Evolutionary conservation across 768 basidiomycete species (phyloP).

Genomic region (Collybia sordida): DNA sequence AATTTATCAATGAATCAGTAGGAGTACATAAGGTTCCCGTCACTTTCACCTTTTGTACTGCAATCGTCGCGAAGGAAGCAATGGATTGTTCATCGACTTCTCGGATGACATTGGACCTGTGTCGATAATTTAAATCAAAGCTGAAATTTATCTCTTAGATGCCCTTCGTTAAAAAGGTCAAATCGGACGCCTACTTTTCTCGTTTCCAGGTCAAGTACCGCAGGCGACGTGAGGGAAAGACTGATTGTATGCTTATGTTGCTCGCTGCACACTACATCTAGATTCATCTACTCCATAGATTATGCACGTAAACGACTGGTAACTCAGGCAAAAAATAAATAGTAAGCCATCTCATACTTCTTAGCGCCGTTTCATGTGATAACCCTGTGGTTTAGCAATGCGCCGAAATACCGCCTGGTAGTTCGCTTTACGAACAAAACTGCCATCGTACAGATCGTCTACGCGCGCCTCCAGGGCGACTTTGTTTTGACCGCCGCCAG

Average conservation of each 20-base stretch:
- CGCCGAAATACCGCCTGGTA: conserved; percentile 97
- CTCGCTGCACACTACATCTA: conserved; percentile 2
- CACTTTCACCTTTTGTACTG: neutral
- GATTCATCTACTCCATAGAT: conserved; percentile 49
- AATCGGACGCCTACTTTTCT: conserved; percentile 97
- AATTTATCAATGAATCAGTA: neutral
- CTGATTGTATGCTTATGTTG: conserved; percentile 72
- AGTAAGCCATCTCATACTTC: conserved; percentile 44
- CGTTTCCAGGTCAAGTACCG: conserved; percentile 99
- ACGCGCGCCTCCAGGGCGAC: conserved; percentile 97
- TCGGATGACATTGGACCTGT: conserved; percentile 29
- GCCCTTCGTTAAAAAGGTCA: conserved; percentile 98
- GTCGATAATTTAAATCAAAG: conserved; percentile 3
- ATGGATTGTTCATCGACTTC: conserved; percentile 26
- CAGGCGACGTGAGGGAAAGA: conserved; percentile 96
- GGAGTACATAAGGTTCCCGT: no score
- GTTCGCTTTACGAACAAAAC: conserved; percentile 99
- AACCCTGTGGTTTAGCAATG: conserved; percentile 55
- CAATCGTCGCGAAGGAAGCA: conserved; percentile 3
- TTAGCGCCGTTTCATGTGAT: neutral
- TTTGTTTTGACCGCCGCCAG: conserved; percentile 86
- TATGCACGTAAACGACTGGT: conserved; percentile 97
- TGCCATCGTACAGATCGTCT: conserved; percentile 93
- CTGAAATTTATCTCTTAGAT: conserved; percentile 44
- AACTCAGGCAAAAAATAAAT: conserved; percentile 99